phyloP scores from a whole-genome alignment of 2,329 filamentous ascomycete genomes.

The Scytalidium sp. region DNA sequence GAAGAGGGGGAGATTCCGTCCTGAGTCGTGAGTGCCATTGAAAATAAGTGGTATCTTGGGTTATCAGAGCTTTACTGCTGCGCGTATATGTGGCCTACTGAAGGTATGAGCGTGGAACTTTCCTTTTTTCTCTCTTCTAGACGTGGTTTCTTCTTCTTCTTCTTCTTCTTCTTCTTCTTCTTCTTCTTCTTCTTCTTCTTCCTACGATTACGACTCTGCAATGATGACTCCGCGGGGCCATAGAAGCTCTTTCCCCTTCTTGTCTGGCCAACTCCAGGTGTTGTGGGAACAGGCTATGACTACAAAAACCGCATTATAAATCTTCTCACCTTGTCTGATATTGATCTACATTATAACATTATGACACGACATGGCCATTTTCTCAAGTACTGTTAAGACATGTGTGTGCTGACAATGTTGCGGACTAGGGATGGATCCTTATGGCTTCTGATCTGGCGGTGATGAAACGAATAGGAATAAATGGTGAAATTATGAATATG shows the following conservation, averaged over 20 bases:
- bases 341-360: background rate
- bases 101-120: conserved; percentile 15
- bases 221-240: conserved; percentile 53
- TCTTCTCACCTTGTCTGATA: conserved; percentile 66
- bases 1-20: conserved; percentile 58
- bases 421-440: too few relatives aligned
- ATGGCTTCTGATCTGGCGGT: too few relatives aligned
- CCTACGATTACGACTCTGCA: conserved; percentile 4
- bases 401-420: too few relatives aligned
- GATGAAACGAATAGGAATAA: too few relatives aligned
- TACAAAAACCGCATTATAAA: conserved; percentile 62
- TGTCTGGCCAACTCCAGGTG: conserved; percentile 25
- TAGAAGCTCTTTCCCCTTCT: conserved; percentile 38
- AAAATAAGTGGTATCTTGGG: conserved; percentile 26
- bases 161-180: too few relatives aligned
- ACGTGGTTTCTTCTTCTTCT: conserved; percentile 4
- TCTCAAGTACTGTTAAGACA: too few relatives aligned
- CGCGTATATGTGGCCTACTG: background rate
- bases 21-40: conserved; percentile 34
- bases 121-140: conserved; percentile 1
- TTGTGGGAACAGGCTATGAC: conserved; percentile 39
- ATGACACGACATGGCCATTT: too few relatives aligned
- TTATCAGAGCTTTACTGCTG: background rate
- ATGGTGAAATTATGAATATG: too few relatives aligned
- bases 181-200: background rate